phyloP scores from a whole-genome alignment of 176 grass and related monocot genomes.

The Panicum miliaceum region DNA sequence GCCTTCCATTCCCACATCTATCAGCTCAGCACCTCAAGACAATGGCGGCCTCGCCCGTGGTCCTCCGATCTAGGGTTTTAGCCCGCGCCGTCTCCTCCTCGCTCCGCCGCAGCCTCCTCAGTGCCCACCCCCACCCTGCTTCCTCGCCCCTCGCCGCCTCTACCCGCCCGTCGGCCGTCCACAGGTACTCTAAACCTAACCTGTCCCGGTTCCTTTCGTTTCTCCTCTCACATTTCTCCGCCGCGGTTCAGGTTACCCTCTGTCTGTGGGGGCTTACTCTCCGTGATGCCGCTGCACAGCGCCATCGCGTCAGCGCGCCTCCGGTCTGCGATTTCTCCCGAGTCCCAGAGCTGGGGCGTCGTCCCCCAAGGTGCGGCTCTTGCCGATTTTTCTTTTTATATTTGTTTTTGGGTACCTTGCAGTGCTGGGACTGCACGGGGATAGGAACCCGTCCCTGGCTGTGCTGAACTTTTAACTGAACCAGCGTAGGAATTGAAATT shows the following conservation, averaged over 20 bases:
- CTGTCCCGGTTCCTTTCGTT: not conserved
- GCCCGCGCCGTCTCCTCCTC: constrained; percentile 44
- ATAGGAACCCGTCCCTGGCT: not conserved
- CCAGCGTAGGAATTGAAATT: not conserved
- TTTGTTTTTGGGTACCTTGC: not conserved
- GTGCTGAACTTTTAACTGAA: not conserved
- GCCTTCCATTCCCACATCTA: not conserved
- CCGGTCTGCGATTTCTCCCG: constrained; percentile 57
- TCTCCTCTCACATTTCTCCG: constrained; percentile 13
- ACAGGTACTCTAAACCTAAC: constrained; percentile 36
- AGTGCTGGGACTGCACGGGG: not conserved
- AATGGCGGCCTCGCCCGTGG: constrained; percentile 54
- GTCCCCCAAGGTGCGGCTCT: constrained; percentile 66
- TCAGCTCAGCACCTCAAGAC: not conserved
- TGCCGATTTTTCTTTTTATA: not conserved
- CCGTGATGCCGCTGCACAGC: constrained; percentile 71
- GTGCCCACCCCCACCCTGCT: not conserved
- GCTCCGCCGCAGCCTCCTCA: constrained; percentile 35
- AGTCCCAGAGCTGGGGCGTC: constrained; percentile 73
- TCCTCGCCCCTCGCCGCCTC: not conserved
- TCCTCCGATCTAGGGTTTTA: constrained; percentile 61
- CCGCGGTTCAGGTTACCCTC: constrained; percentile 48
- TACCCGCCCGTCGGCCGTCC: constrained; percentile 45
- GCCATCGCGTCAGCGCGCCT: constrained; percentile 67
- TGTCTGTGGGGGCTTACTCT: constrained; percentile 57